Base-by-base conservation (phyloP, 305 asterid genomes). In the Rubia tinctorum region DNA sequence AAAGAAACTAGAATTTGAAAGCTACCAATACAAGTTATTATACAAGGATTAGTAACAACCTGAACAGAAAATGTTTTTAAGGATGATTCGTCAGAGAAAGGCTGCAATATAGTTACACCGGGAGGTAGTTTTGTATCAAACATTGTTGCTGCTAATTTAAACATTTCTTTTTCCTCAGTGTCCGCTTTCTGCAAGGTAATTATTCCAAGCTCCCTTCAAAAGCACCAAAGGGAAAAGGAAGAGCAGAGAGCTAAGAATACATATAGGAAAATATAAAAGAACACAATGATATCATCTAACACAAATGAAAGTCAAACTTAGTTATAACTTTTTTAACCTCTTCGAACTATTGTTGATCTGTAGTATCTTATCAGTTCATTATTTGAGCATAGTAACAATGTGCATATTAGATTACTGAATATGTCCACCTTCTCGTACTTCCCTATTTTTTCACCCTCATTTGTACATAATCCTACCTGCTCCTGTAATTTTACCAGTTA, bases 111-210 rank as follows among this genome's bases (percentile, higher is more conserved):
- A 4, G 78, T 89, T 34, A 91, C 95, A 2, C 98, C 98, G 74
- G 98, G 97, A 30, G 99, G 98, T 65, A 95, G 87, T 88, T 91
- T 91, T 42, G 99, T 95, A 73, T 95, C 99, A 58, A 95, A 95
- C 98, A 95, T 89, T 62, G 96, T 86, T 58, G 88, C 87, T 22
- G 99, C 97, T 83, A 95, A 82, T 77, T 66, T 88, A 77, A 92
- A 81, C 92, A 95, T 17, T 83, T 95, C 97, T 43, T 83, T 78
- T 79, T 85, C 91, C 83, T 89, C 97, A 79, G 90, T 81, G 82
- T 84, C 78, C 61, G 96, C 89, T 61, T 82, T 87, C 87, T 85
- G 82, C 73, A 89, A 73, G 75, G 96, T 92, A 82, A 82, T 79
- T 62, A 95, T 95, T 30, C 99, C 98, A 58, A 95, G 98, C 80